Conservation (phyloP, 192 early-diverging fungal genomes). For the Geranomyces michiganensis region DNA sequence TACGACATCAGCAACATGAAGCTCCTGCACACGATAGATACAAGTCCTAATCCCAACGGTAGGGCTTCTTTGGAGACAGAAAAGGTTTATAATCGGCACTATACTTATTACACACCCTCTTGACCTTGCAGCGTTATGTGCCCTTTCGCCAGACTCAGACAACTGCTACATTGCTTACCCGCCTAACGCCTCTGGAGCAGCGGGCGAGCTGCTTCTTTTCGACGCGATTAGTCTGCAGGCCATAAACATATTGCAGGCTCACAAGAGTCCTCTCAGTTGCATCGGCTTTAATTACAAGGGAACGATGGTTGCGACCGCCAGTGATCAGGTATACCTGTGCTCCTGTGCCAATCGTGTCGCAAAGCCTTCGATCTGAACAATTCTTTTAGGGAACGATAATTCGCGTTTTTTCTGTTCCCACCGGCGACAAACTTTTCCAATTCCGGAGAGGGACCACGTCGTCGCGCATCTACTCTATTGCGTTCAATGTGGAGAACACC, state of each 20-base stretch:
- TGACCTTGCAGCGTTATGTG: conserved; percentile 71
- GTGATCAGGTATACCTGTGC: conserved; percentile 76
- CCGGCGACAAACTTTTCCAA: conserved; percentile 84
- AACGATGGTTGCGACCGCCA: conserved; percentile 91
- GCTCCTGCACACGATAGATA: conserved; percentile 93
- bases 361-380: background rate
- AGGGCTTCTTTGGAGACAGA: too few species aligned
- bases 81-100: too few species aligned
- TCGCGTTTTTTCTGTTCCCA: conserved; percentile 86
- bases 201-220: conserved; percentile 90
- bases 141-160: conserved; percentile 89
- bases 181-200: conserved; percentile 56
- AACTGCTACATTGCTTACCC: conserved; percentile 96
- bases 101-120: too few species aligned
- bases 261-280: conserved; percentile 87
- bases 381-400: conserved; percentile 85
- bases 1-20: conserved; percentile 99
- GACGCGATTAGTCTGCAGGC: conserved; percentile 86
- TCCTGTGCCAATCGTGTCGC: background rate
- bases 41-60: conserved; percentile 88
- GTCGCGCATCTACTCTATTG: conserved; percentile 87
- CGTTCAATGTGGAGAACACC: conserved; percentile 75
- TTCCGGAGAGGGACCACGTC: conserved; percentile 94
- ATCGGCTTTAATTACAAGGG: conserved; percentile 89
- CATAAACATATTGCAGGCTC: conserved; percentile 92